A percentile compares a stretch with the other conserved stretches of the same genome.
Conservation (phyloP, 2,329 filamentous ascomycete genomes). For the Penicillium italicum region DNA sequence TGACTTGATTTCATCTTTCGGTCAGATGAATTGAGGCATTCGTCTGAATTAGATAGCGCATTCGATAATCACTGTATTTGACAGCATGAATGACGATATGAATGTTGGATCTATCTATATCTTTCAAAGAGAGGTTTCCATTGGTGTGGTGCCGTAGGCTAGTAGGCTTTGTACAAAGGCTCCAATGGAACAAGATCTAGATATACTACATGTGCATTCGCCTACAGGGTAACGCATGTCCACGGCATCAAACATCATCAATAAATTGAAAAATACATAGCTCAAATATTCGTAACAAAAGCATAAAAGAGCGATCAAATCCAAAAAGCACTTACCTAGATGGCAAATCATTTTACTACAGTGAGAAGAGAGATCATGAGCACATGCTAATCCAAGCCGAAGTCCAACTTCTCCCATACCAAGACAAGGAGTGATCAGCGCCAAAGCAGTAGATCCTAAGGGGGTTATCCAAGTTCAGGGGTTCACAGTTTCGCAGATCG, state of each 20-base stretch:
- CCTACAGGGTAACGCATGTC: background rate
- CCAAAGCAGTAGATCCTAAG: background rate
- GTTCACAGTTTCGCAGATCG: slow-evolving; percentile 17
- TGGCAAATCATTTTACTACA: background rate
- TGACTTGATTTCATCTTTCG: background rate
- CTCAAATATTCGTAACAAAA: background rate
- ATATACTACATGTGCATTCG: background rate
- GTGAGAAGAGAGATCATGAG: background rate
- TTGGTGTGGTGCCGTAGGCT: background rate
- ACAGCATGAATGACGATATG: slow-evolving; percentile 7
- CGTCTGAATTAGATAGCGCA: background rate
- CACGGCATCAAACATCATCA: background rate
- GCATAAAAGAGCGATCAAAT: background rate
- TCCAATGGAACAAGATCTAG: background rate
- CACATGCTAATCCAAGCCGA: background rate
- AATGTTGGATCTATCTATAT: background rate
- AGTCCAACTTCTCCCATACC: background rate
- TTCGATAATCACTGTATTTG: slow-evolving; percentile 4
- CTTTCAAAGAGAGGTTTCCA: background rate
- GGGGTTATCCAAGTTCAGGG: background rate
- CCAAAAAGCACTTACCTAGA: background rate
- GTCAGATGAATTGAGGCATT: background rate
- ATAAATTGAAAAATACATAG: background rate
- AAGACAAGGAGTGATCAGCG: background rate
- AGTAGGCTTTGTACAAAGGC: background rate